Evolutionary conservation across 345 rosid genomes (phyloP).

Genomic region (Eucalyptus marginata): DNA sequence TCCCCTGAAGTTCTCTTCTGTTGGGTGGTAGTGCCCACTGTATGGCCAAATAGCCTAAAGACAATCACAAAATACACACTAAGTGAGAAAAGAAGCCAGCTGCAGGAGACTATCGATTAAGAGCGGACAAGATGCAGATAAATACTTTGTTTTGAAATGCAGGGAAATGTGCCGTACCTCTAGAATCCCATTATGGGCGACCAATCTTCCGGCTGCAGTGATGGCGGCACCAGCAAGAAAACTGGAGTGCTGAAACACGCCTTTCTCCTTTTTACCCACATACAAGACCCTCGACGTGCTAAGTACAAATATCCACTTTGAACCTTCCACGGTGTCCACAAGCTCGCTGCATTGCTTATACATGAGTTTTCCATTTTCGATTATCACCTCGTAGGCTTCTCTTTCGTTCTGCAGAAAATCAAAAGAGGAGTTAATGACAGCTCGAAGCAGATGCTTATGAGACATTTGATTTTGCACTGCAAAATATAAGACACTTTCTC

Average conservation of each 20-base stretch:
- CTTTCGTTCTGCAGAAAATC: conserved; percentile 34
- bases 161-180: conserved; percentile 16
- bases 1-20: conserved; percentile 90
- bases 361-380: conserved; percentile 38
- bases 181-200: conserved; percentile 36
- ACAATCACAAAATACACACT: background rate
- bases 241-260: conserved; percentile 62
- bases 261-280: conserved; percentile 59
- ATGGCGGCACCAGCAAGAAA: conserved; percentile 63
- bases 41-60: conserved; percentile 89
- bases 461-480: background rate
- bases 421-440: background rate
- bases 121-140: background rate
- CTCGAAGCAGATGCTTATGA: background rate
- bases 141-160: background rate
- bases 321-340: conserved; percentile 28
- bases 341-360: conserved; percentile 10
- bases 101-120: background rate
- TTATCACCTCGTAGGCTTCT: conserved; percentile 35
- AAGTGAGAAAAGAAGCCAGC: background rate
- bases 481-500: background rate
- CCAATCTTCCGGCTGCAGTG: conserved; percentile 61
- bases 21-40: conserved; percentile 95
- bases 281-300: conserved; percentile 48
- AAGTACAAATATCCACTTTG: conserved; percentile 62